Percentiles rank a stretch among this genome's conserved stretches.
Evolutionary conservation across 2,329 filamentous ascomycete species (phyloP).

Genomic region (Annulohypoxylon truncatum): DNA sequence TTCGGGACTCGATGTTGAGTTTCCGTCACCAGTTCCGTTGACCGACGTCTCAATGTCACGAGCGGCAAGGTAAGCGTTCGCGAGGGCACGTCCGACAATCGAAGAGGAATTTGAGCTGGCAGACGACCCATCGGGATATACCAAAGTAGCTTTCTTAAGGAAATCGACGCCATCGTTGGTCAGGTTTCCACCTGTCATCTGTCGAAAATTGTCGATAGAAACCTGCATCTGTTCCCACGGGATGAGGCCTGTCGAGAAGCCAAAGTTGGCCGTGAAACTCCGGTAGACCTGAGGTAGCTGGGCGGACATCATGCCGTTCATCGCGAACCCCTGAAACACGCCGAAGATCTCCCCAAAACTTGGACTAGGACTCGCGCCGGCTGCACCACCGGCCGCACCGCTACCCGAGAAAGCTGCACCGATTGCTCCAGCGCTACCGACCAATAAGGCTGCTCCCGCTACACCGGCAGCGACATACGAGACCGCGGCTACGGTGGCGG

Average conservation of each 20-base stretch:
- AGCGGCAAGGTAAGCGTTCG: slow-evolving; percentile 60
- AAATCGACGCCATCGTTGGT: slow-evolving; percentile 81
- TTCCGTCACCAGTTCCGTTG: slow-evolving; percentile 51
- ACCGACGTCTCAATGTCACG: slow-evolving; percentile 64
- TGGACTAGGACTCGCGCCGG: slow-evolving; percentile 77
- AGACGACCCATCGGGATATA: slow-evolving; percentile 72
- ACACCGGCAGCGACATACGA: slow-evolving; percentile 87
- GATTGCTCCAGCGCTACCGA: slow-evolving; percentile 78
- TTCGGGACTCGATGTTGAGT: slow-evolving; percentile 41
- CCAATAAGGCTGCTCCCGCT: slow-evolving; percentile 81
- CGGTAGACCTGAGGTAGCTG: slow-evolving; percentile 88
- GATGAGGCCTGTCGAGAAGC: slow-evolving; percentile 86
- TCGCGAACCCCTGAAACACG: slow-evolving; percentile 93
- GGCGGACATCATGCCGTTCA: slow-evolving; percentile 96
- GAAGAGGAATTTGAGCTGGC: slow-evolving; percentile 54
- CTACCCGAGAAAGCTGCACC: slow-evolving; percentile 68
- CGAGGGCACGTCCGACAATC: slow-evolving; percentile 66
- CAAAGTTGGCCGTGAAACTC: slow-evolving; percentile 93
- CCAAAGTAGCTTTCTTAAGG: slow-evolving; percentile 79
- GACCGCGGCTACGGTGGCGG: slow-evolving; percentile 77
- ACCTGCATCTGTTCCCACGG: slow-evolving; percentile 84
- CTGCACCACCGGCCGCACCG: slow-evolving; percentile 62
- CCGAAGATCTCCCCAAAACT: slow-evolving; percentile 86
- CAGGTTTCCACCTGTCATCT: slow-evolving; percentile 84
- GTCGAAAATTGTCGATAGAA: slow-evolving; percentile 86